Percentiles rank a stretch among this genome's conserved stretches.
These are phyloP conservation scores for Plasmodium chabaudi DNA, from an alignment of 169 alveolate species.

Conservation along the genomic window DNA sequence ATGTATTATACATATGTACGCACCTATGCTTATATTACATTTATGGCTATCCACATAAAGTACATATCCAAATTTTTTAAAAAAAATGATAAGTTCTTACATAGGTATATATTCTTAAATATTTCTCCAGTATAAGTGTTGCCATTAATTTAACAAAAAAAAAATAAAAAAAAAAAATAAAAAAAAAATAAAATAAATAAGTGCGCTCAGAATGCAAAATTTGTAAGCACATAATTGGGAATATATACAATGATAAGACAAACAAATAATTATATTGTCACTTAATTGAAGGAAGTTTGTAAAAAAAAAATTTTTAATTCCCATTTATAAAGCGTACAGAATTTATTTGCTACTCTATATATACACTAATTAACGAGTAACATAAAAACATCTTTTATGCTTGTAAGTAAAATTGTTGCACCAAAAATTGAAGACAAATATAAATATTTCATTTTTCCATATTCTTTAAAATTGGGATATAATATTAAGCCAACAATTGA, in stretches of 20 bases:
- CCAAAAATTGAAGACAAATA: conserved; percentile 17
- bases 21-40: not conserved
- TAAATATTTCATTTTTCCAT: conserved; percentile 38
- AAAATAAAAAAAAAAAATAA: conserved; percentile 32
- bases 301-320: not conserved
- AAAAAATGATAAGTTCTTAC: too few relatives aligned
- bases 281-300: too few relatives aligned
- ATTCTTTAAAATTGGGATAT: conserved; percentile 53
- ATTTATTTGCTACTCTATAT: not conserved
- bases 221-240: too few relatives aligned
- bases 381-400: conserved; percentile 32
- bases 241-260: too few relatives aligned
- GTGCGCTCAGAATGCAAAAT: not conserved
- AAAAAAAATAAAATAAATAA: conserved; percentile 1
- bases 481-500: conserved; percentile 7
- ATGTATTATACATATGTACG: not conserved
- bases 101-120: too few relatives aligned
- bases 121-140: not conserved
- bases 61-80: too few relatives aligned
- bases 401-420: conserved; percentile 17
- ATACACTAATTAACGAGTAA: conserved; percentile 7
- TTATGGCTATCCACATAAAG: too few relatives aligned
- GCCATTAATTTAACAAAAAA: not conserved
- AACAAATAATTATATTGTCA: too few relatives aligned
- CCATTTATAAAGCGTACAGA: not conserved